Conservation (phyloP, 306 rosid genomes). For the Quercus bicolor region DNA sequence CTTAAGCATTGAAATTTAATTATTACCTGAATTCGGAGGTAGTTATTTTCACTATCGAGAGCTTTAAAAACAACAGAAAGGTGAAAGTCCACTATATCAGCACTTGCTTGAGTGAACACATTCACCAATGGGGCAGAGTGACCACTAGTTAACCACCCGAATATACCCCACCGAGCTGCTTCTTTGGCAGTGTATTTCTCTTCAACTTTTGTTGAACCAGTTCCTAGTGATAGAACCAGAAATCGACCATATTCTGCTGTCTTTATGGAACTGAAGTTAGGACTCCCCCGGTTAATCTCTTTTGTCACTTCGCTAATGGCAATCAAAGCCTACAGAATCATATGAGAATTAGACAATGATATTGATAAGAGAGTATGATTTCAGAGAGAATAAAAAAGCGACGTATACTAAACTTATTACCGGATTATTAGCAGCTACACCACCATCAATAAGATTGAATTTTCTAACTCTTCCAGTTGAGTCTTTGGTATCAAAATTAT, state of each 20-base stretch:
- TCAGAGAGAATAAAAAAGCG: no score
- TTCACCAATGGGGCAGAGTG: slow-evolving; percentile 33
- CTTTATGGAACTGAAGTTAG: background rate
- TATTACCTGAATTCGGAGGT: slow-evolving; percentile 44
- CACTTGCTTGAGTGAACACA: slow-evolving; percentile 40
- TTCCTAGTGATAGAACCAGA: background rate
- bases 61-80: slow-evolving; percentile 39
- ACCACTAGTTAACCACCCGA: slow-evolving; percentile 29
- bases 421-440: background rate
- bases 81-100: slow-evolving; percentile 43
- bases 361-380: background rate
- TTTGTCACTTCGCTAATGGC: no score
- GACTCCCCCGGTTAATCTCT: background rate
- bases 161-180: slow-evolving; percentile 39
- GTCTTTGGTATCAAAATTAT: background rate
- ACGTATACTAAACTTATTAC: background rate
- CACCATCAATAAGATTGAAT: background rate
- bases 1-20: no score
- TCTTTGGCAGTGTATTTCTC: slow-evolving; percentile 24
- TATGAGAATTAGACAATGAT: background rate
- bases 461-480: background rate
- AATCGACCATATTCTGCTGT: background rate
- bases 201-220: no score
- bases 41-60: slow-evolving; percentile 28
- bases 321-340: background rate